Evolutionary conservation across 2,329 filamentous ascomycete species (phyloP), one percentile per base, ranked within the genome.

Genomic region (Verticillium alfalfae): DNA sequence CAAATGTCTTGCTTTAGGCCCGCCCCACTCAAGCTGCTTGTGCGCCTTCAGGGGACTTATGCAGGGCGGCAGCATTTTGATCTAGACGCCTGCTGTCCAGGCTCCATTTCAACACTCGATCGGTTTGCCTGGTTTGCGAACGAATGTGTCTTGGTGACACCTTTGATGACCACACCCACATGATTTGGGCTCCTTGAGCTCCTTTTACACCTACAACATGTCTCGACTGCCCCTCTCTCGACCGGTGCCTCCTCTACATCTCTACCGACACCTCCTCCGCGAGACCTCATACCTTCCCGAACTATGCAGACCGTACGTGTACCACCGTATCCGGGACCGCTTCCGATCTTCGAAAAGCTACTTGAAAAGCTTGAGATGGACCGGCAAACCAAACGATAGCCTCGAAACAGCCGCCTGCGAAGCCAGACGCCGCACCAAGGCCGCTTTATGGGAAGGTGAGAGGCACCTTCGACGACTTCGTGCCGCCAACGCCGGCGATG

Each of bases 201-300:
- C 36, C 52, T 2, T 37, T 10, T 4, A 45, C 26, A 31, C 26
- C 26, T 3, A 4, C 26, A 31, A 31, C 26, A 56, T 58, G 76
- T 72, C 71, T 71, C 58, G 70, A 72, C 31, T 52, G 26, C 73
- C 71, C 58, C 72, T 78, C 26, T 71, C 71, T 18, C 67, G 71
- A 45, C 73, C 75, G 12, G 64, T 60, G 10, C 69, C 66, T 1
- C 64, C 76, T 4, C 67, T 80, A 15, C 79, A 82, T 66, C 71
- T 86, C 56, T 88, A 86, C 70, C 81, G 86, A 61, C 79, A 84
- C 62, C 74, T 88, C 26, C 81, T 88, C 39, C 84, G 86, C 63
- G 84, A 88, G 74, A 76, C 79, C 45, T 81, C 82, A 34, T 89
- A 89, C 68, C 80, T 88, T 2, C 84, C 85, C 1, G 76, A 77